A percentile compares a stretch with the other conserved stretches of the same genome.
Conservation (phyloP, 257 asterid species). For the Ballota nigra region DNA sequence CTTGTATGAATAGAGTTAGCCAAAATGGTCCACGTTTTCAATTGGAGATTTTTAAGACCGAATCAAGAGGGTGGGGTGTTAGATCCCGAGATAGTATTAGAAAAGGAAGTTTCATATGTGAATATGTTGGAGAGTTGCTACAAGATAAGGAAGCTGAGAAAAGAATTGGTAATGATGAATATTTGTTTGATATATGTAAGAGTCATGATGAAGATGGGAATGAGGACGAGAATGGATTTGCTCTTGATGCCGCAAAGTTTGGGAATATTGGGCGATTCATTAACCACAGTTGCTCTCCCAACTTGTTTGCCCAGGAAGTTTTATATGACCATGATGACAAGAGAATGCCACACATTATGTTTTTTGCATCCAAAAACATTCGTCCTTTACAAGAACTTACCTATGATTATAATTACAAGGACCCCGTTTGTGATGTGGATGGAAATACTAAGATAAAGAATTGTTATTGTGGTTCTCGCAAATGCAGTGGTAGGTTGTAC, state of each 20-base stretch:
- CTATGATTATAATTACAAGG: slow-evolving; percentile 16
- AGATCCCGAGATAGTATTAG: slow-evolving; percentile 51
- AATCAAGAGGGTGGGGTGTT: slow-evolving; percentile 84
- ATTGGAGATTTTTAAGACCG: slow-evolving; percentile 77
- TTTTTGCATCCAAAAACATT: slow-evolving; percentile 54
- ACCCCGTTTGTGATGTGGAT: slow-evolving; percentile 45
- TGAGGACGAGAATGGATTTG: slow-evolving; percentile 37
- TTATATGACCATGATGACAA: slow-evolving; percentile 67
- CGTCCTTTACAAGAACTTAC: slow-evolving; percentile 56
- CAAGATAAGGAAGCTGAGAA: slow-evolving; percentile 63
- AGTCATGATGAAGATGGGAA: slow-evolving; percentile 32
- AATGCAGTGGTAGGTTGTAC: slow-evolving; percentile 39
- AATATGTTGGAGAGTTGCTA: slow-evolving; percentile 72
- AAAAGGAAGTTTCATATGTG: slow-evolving; percentile 76
- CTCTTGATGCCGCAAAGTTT: slow-evolving; percentile 59
- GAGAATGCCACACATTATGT: slow-evolving; percentile 78
- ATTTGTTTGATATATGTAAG: slow-evolving; percentile 61
- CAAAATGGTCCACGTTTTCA: slow-evolving; percentile 52
- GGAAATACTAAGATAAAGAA: slow-evolving; percentile 65
- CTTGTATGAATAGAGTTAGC: slow-evolving; percentile 72
- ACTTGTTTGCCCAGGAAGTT: slow-evolving; percentile 66
- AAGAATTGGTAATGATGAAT: slow-evolving; percentile 60
- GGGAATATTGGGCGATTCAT: slow-evolving; percentile 85
- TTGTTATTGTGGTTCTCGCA: slow-evolving; percentile 42
- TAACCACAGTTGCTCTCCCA: slow-evolving; percentile 87